A percentile compares a stretch with the other conserved stretches of the same genome.
These are phyloP conservation scores for Venturiaceae sp. DNA, from an alignment of 2,329 filamentous ascomycete genomes.

Conservation along the genomic window DNA sequence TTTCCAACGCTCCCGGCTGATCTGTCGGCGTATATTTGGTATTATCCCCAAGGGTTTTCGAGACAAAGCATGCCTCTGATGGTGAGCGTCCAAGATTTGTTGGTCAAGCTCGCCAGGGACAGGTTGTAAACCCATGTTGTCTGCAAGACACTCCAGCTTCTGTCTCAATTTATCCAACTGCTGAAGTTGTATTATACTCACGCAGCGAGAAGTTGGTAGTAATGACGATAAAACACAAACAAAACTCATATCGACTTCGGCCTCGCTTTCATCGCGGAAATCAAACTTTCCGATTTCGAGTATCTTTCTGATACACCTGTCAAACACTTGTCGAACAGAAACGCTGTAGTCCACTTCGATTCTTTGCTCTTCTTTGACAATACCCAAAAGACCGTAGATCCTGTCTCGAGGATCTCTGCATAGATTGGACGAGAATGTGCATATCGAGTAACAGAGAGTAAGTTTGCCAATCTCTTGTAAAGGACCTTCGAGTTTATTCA, in stretches of 20 bases:
- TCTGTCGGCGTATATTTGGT: too few species aligned
- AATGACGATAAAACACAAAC: too few species aligned
- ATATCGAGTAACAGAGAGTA: background rate
- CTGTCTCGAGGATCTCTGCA: background rate
- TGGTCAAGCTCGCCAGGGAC: background rate
- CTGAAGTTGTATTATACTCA: background rate
- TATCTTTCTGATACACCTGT: background rate
- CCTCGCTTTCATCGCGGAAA: background rate
- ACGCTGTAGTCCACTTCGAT: background rate
- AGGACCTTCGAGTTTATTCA: too few species aligned
- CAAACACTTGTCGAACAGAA: background rate
- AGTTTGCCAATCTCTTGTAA: too few species aligned
- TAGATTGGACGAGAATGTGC: background rate
- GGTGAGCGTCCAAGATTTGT: too few species aligned
- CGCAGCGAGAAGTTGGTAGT: too few species aligned
- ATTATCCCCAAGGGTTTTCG: too few species aligned
- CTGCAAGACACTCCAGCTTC: background rate
- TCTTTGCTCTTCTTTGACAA: background rate
- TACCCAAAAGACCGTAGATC: background rate
- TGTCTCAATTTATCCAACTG: background rate
- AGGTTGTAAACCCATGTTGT: background rate
- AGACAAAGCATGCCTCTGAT: too few species aligned
- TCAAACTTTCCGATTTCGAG: background rate
- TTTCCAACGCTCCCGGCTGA: too few species aligned
- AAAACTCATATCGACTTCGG: background rate